Evolutionary conservation across 2,329 filamentous ascomycete genomes (phyloP), one percentile per base, ranked within the genome.

Genomic region (Phoma herbarum): DNA sequence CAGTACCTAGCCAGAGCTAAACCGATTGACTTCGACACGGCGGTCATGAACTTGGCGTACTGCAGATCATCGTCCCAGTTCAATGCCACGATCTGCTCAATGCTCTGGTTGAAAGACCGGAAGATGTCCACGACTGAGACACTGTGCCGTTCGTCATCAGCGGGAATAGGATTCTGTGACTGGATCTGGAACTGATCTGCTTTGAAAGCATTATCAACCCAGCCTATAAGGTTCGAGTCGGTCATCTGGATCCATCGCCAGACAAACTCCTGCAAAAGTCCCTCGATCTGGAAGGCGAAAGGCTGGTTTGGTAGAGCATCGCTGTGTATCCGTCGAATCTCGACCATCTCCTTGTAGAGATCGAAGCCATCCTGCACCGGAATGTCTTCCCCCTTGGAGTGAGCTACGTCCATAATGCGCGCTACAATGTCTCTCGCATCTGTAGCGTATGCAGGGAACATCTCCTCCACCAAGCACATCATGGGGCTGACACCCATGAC

Each of bases 41-140:
- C 88, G 16, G 95, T 99, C 93, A 98, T 98, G 78, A 99, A 99
- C 62, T 93, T 92, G 37, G 95, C 94, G 74, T 97, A 91, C 65
- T 97, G 93, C 35, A 96, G 83, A 70, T 97, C 92, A 74, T 98
- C 92, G 64, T 93, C 90, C 95, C 95, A 99, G 60, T 93, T 88
- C 11, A 99, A 84, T 66, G 92, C 84, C 52, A 91, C 88, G 53
- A 99, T 87, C 69, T 96, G 92, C 63, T 97, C 90, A 33, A 96
- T 88, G 18, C 90, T 91, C 78, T 97, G 91, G 69, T 93, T 96
- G 82, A 98, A 97, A 1, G 96, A 89, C 68, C 91, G 89, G 80
- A 97, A 98, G 42, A 97, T 88, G 75, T 99, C 95, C 62, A 97
- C 90, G 8, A 96, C 87, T 16, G 94, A 98, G 59, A 94, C 88